phyloP scores from a whole-genome alignment of 768 basidiomycete genomes.

The Termitomyces sp. region DNA sequence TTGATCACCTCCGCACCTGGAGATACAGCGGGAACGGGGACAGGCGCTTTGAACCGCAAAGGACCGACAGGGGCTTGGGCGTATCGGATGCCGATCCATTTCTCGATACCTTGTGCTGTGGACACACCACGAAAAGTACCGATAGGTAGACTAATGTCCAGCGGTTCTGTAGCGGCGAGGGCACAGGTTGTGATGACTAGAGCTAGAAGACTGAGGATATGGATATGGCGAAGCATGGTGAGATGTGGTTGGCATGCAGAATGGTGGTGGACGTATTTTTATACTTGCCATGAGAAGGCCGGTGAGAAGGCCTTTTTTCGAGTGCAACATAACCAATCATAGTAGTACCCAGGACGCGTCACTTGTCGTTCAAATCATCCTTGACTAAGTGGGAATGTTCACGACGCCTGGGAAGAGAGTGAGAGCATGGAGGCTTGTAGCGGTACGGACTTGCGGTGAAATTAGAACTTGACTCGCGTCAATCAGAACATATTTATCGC shows the following conservation, averaged over 20 bases:
- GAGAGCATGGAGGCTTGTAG: neutral
- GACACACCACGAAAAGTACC: constrained; percentile 45
- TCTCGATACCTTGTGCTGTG: constrained; percentile 27
- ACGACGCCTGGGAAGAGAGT: neutral
- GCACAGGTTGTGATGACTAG: neutral
- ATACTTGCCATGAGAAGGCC: neutral
- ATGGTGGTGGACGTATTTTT: neutral
- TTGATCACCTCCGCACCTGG: constrained; percentile 23
- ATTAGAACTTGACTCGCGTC: neutral
- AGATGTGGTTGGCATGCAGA: neutral
- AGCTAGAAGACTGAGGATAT: neutral
- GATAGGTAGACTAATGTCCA: constrained; percentile 36
- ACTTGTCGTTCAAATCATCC: too few species aligned
- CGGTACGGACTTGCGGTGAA: neutral
- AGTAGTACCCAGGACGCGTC: neutral
- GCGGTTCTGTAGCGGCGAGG: constrained; percentile 4
- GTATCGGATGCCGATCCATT: constrained; percentile 29
- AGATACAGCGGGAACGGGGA: constrained; percentile 29
- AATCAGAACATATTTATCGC: neutral
- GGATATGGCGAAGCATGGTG: neutral
- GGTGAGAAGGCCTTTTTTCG: neutral
- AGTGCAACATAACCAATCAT: neutral
- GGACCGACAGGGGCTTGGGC: constrained; percentile 51
- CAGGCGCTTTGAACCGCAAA: constrained; percentile 55
- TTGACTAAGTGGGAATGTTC: neutral